Evolutionary conservation across 768 basidiomycete genomes (phyloP).

Genomic region (Tremella fuciformis): DNA sequence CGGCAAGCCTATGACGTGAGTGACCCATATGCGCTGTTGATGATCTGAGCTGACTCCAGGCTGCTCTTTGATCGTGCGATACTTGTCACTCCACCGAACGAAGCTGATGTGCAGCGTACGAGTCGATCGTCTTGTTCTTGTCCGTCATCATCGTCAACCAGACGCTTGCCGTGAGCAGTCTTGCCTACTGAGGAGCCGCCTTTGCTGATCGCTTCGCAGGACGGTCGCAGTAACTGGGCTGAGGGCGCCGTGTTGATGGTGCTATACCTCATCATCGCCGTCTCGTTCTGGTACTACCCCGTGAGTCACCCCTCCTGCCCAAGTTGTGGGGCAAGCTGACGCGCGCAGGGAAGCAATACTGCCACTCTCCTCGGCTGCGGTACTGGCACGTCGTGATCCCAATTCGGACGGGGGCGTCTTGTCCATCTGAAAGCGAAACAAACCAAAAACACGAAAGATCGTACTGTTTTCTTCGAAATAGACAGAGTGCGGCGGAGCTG

Average conservation of each 20-base stretch:
- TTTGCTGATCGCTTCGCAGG: neutral
- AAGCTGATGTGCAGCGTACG: slow-evolving; percentile 58
- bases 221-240: slow-evolving; percentile 62
- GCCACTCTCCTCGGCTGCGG: slow-evolving; percentile 36
- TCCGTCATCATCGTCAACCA: slow-evolving; percentile 74
- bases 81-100: neutral
- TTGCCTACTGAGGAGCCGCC: neutral
- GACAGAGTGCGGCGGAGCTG: no score
- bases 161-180: slow-evolving; percentile 67
- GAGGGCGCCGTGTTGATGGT: slow-evolving; percentile 77
- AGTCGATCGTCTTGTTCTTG: slow-evolving; percentile 62
- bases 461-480: no score
- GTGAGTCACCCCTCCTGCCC: slow-evolving; percentile 22
- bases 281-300: slow-evolving; percentile 53
- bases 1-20: slow-evolving; percentile 59
- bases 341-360: slow-evolving; percentile 30
- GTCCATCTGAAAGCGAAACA: no score
- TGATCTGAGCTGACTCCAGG: slow-evolving; percentile 53
- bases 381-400: neutral
- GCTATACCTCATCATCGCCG: slow-evolving; percentile 68
- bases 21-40: neutral
- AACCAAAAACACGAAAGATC: no score
- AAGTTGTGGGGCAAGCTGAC: neutral
- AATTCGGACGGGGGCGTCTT: no score
- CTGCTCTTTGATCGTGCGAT: slow-evolving; percentile 69